Conservation (phyloP, 2,329 filamentous ascomycete species). For the Trichophyton mentagrophytes region DNA sequence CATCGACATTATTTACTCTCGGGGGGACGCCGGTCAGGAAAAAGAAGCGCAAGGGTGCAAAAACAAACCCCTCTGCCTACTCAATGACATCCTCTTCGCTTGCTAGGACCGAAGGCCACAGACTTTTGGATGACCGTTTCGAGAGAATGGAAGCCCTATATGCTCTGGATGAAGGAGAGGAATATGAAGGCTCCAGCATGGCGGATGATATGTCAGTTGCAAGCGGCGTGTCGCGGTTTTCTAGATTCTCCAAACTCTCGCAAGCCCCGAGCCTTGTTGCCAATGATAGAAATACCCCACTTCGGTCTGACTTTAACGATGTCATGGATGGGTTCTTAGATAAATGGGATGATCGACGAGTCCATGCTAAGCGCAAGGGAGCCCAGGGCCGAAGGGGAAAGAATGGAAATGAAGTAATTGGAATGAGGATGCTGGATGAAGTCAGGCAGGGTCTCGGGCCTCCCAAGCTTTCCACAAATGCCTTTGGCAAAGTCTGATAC, state of each 20-base stretch:
- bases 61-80: constrained; percentile 76
- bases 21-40: constrained; percentile 53
- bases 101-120: constrained; percentile 74
- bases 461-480: constrained; percentile 44
- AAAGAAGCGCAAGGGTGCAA: constrained; percentile 91
- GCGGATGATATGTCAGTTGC: constrained; percentile 35
- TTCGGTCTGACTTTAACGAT: constrained; percentile 68
- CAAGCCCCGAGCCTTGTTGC: constrained; percentile 46
- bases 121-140: constrained; percentile 76
- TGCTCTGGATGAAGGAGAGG: constrained; percentile 44
- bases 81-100: constrained; percentile 86
- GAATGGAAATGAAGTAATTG: constrained; percentile 67
- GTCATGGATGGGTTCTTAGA: constrained; percentile 91
- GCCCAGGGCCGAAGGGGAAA: constrained; percentile 51
- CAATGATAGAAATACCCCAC: constrained; percentile 36
- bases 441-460: constrained; percentile 69
- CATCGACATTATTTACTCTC: constrained; percentile 41
- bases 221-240: constrained; percentile 28
- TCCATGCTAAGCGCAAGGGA: constrained; percentile 32
- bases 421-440: constrained; percentile 82
- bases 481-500: neutral
- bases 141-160: constrained; percentile 81
- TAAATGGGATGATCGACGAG: constrained; percentile 37
- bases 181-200: constrained; percentile 30
- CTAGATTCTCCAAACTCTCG: constrained; percentile 41